Base-by-base conservation (phyloP, 331 rosid genomes). In the Acacia concinna region DNA sequence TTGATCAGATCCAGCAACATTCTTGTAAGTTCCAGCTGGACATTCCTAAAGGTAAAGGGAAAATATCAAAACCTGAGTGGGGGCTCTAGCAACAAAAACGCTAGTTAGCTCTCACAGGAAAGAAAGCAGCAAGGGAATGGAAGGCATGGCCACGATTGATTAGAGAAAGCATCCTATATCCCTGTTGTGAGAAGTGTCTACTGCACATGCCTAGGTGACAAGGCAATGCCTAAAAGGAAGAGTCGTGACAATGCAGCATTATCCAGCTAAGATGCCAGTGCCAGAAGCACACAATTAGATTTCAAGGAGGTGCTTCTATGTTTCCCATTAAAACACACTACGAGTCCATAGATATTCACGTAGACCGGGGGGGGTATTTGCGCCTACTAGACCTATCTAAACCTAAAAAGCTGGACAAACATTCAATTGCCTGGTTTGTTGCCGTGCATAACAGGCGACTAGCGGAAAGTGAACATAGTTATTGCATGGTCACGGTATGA, bases 1-100 rank as follows among this genome's bases (percentile, higher is more conserved):
- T 76, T 49, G 81, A 84, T 93, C 97, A 71, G 99, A 93, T 83
- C 99, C 99, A 74, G 85, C 82, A 63, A 83, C 90, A 86, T 93
- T 90, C 92, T 93, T 96, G 80, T 86, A 96, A 71, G 99, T 96
- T 72, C 99, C 99, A 63, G 84, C 87, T 10, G 99, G 98, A 85
- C 99, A 93, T 91, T 87, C 97, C 99, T 96, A 89, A 74, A 82
- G 79, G 66, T 43, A 86, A 81, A 79, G 80, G 81, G 44, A 68
- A 79, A 87, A 40, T 51, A 71, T 20, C 74, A 73, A 76, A 59
- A 23, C 66, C 71, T 21, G 63, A 83, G 73, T 72, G 35, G 41
- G 75, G 64, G 73, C 32, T 34, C 18, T n/a, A 31, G 68, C 15
- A 47, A 67, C 71, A 40, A 38, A 72, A 79, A 71, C 63, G 86